Conservation (phyloP, 768 basidiomycete genomes). For the Lactarius trivialis region DNA sequence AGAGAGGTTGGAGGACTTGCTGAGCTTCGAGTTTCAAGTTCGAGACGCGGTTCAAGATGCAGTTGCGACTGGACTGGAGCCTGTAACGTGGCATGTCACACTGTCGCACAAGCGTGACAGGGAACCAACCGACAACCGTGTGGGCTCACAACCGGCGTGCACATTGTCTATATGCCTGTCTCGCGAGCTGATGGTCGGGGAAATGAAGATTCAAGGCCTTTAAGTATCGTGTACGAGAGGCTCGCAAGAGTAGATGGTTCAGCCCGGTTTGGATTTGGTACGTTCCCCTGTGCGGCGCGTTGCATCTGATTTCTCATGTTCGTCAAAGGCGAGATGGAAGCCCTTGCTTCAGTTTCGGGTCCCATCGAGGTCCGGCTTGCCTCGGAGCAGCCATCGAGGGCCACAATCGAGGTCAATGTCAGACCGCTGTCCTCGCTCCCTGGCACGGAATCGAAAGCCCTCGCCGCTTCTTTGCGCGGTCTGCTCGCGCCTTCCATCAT, state of each 20-base stretch:
- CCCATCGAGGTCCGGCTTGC: slow-evolving; percentile 71
- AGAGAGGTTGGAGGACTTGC: background rate
- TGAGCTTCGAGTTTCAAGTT: background rate
- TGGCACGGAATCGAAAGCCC: slow-evolving; percentile 59
- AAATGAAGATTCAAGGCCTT: slow-evolving; percentile 31
- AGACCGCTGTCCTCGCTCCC: slow-evolving; percentile 65
- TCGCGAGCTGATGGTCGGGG: slow-evolving; percentile 35
- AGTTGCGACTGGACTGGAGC: background rate
- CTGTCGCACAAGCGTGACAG: background rate
- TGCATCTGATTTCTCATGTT: background rate
- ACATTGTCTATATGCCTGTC: slow-evolving; percentile 1
- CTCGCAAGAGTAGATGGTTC: slow-evolving; percentile 74
- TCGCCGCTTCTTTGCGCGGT: slow-evolving; percentile 47
- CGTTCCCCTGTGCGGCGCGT: slow-evolving; percentile 20
- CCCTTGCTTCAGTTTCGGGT: slow-evolving; percentile 69
- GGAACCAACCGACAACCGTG: background rate
- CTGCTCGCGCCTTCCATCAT: slow-evolving; percentile 56
- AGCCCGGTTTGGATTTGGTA: slow-evolving; percentile 63
- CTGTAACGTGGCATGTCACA: background rate
- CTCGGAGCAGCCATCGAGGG: slow-evolving; percentile 62
- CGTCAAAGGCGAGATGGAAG: slow-evolving; percentile 33
- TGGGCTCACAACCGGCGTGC: background rate
- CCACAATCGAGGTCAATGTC: slow-evolving; percentile 67
- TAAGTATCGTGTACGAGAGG: slow-evolving; percentile 47
- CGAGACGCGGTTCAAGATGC: background rate